A percentile compares a stretch with the other conserved stretches of the same genome.
Evolutionary conservation across 805 yeast genomes (phyloP).

Genomic region (Candida michaelii): DNA sequence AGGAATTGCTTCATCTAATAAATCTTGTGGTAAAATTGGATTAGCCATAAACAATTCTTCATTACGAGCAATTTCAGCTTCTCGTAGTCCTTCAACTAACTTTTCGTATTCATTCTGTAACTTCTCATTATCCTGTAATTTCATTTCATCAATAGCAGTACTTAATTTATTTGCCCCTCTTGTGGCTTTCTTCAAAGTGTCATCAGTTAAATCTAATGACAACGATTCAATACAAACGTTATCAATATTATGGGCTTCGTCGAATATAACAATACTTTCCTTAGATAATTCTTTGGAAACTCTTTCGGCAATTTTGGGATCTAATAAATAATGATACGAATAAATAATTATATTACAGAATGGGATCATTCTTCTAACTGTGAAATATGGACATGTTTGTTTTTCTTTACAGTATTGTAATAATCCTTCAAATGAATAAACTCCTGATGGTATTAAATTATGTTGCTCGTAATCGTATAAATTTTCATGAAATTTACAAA

Average conservation of each 20-base stretch:
- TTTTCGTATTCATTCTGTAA: conserved; percentile 89
- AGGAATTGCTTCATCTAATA: conserved; percentile 90
- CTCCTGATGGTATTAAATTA: conserved; percentile 87
- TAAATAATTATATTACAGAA: conserved; percentile 92
- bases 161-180: conserved; percentile 80
- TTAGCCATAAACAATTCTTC: conserved; percentile 78
- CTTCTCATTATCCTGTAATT: conserved; percentile 76
- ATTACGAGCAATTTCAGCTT: conserved; percentile 62
- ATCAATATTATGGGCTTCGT: conserved; percentile 98
- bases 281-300: conserved; percentile 90
- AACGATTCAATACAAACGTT: conserved; percentile 97
- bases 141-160: conserved; percentile 82
- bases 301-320: conserved; percentile 95
- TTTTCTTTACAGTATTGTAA: conserved; percentile 72
- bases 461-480: conserved; percentile 84
- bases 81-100: conserved; percentile 84
- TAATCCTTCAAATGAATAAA: conserved; percentile 87
- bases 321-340: conserved; percentile 93
- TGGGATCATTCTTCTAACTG: conserved; percentile 96
- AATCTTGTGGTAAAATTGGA: conserved; percentile 83
- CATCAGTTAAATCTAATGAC: conserved; percentile 89
- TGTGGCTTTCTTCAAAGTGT: conserved; percentile 79
- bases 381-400: conserved; percentile 93
- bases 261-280: conserved; percentile 92
- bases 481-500: conserved; percentile 92